Percentiles rank a stretch among this genome's conserved stretches.
These are phyloP conservation scores for Vachellia pachyceras DNA, from an alignment of 306 rosid species.

Conservation along the genomic window DNA sequence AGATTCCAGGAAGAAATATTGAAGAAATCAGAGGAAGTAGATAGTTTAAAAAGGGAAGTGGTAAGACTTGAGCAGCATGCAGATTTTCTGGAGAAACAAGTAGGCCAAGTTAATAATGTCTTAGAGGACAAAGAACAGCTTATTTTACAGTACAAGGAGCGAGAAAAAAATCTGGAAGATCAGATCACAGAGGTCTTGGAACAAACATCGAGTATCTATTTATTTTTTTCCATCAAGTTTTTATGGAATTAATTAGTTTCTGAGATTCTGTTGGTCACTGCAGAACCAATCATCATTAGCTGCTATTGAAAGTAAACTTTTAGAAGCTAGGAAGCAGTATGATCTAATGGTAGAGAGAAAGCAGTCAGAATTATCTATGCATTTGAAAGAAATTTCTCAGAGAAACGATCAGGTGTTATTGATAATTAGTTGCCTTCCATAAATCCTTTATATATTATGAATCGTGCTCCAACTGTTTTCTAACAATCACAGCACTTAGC, in stretches of 20 bases:
- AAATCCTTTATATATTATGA: slow-evolving; percentile 21
- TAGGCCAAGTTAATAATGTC: slow-evolving; percentile 47
- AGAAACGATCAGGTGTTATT: slow-evolving; percentile 88
- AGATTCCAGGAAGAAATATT: slow-evolving; percentile 66
- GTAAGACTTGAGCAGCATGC: slow-evolving; percentile 59
- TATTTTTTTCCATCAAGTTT: slow-evolving; percentile 27
- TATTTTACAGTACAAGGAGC: slow-evolving; percentile 61
- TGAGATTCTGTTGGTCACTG: slow-evolving; percentile 38
- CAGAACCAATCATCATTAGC: slow-evolving; percentile 65
- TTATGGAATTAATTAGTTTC: slow-evolving; percentile 14
- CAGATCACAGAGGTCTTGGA: slow-evolving; percentile 69
- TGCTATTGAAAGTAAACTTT: slow-evolving; percentile 71
- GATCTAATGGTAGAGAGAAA: slow-evolving; percentile 82
- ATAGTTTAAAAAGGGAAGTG: slow-evolving; percentile 57
- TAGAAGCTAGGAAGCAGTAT: slow-evolving; percentile 77
- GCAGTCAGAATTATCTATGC: slow-evolving; percentile 80
- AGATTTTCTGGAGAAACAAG: slow-evolving; percentile 64
- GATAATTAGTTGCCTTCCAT: slow-evolving; percentile 35
- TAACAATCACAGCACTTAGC: slow-evolving; percentile 45
- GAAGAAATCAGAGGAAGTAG: slow-evolving; percentile 69
- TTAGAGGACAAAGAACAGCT: slow-evolving; percentile 73
- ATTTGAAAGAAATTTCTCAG: slow-evolving; percentile 90
- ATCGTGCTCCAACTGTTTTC: slow-evolving; percentile 31
- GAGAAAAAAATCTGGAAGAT: slow-evolving; percentile 75
- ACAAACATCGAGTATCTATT: slow-evolving; percentile 34